Percentiles rank a stretch among this genome's conserved stretches.
phyloP scores from a whole-genome alignment of 2,329 filamentous ascomycete species.

The Gaeumannomyces tritici region DNA sequence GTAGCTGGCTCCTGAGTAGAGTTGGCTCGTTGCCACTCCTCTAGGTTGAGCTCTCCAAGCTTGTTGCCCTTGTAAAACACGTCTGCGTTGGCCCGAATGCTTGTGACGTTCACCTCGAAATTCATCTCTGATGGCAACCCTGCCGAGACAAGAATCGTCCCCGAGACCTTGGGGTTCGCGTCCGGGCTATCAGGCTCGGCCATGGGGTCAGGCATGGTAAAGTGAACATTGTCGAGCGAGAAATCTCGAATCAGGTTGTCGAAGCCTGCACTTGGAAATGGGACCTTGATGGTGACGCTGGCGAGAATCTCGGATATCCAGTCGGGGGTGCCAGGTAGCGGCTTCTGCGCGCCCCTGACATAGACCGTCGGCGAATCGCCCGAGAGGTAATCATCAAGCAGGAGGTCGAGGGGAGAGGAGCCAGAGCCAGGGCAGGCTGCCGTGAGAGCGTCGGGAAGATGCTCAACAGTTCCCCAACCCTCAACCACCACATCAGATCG shows the following conservation, averaged over 20 bases:
- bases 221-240: slow-evolving; percentile 74
- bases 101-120: slow-evolving; percentile 68
- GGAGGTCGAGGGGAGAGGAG: slow-evolving; percentile 73
- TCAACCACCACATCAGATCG: slow-evolving; percentile 57
- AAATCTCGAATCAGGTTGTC: slow-evolving; percentile 83
- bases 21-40: slow-evolving; percentile 70
- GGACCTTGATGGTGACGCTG: slow-evolving; percentile 73
- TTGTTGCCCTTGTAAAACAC: slow-evolving; percentile 70
- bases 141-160: slow-evolving; percentile 70
- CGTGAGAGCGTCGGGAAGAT: slow-evolving; percentile 65
- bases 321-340: slow-evolving; percentile 57
- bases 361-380: slow-evolving; percentile 72
- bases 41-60: slow-evolving; percentile 70
- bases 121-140: slow-evolving; percentile 79
- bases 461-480: slow-evolving; percentile 60
- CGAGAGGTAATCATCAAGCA: slow-evolving; percentile 73
- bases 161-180: slow-evolving; percentile 70
- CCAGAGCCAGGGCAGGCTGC: slow-evolving; percentile 65
- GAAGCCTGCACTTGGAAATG: slow-evolving; percentile 73
- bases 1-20: slow-evolving; percentile 59
- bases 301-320: slow-evolving; percentile 78
- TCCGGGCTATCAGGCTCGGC: slow-evolving; percentile 67
- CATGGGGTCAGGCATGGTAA: slow-evolving; percentile 71
- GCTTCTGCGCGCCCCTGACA: slow-evolving; percentile 66
- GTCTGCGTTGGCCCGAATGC: slow-evolving; percentile 67